Base-by-base conservation (phyloP, 495 filamentous ascomycete species). In the Diplogelasinospora grovesii region DNA sequence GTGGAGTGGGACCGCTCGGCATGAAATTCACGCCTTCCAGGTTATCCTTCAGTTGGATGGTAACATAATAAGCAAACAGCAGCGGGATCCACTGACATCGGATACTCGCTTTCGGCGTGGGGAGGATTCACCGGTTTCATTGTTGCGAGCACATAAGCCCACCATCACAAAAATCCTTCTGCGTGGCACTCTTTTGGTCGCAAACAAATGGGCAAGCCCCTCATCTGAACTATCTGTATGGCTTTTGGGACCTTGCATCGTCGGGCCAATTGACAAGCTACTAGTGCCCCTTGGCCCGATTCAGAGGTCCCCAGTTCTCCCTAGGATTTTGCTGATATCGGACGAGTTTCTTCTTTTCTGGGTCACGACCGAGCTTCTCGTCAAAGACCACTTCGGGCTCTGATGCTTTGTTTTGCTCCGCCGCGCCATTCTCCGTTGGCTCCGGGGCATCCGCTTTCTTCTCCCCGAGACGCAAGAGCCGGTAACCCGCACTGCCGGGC, bases 221-320 rank as follows among this genome's bases (percentile, higher is more conserved):
- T n/a, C n/a, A n/a, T n/a, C n/a, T n/a, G n/a, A n/a, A n/a, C n/a
- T n/a, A n/a, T n/a, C n/a, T n/a, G n/a, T n/a, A n/a, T n/a, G n/a
- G n/a, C n/a, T n/a, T n/a, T n/a, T n/a, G n/a, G n/a, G n/a, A n/a
- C 6, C 41, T 43, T 28, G 26, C 26, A 13, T 28, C 26, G 10
- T 28, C 26, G 26, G 26, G 14, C 14, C 10, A 2, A 28, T 7
- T n/a, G n/a, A n/a, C n/a, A n/a, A n/a, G n/a, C n/a, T n/a, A 30
- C 52, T 41, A 59, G 20, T 57, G 57, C 23, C 66, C 74, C 44
- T 74, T 83, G 8, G 90, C 90, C 33, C 78, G 73, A 49, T 69
- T 81, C 79, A 95, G 80, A 0, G 92, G 92, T 0, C 92, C 92
- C 92, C 92, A 98, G 54, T 97, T 89, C 30, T 83, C 79, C 24